Evolutionary conservation across 805 yeast species (phyloP).

Genomic region (Candida fluviatilis): DNA sequence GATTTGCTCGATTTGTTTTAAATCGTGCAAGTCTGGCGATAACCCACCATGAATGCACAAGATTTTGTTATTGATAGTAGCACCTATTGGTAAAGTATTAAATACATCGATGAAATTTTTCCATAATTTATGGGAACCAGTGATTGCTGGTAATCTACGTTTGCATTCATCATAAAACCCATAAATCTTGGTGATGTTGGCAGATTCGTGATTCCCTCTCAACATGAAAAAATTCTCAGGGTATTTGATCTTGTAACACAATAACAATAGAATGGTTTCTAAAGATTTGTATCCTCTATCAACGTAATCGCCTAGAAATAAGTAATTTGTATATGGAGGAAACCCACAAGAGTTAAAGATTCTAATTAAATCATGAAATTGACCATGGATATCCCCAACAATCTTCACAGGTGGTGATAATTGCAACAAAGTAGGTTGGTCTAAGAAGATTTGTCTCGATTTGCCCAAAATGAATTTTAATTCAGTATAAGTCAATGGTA

Average conservation of each 20-base stretch:
- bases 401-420: constrained; percentile 77
- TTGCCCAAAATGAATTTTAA: constrained; percentile 54
- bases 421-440: constrained; percentile 62
- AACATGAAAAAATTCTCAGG: constrained; percentile 60
- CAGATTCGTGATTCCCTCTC: constrained; percentile 58
- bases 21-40: constrained; percentile 62
- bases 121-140: constrained; percentile 42
- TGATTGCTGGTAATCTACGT: constrained; percentile 38
- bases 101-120: constrained; percentile 51
- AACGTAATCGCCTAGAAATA: constrained; percentile 57
- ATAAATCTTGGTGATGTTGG: constrained; percentile 55
- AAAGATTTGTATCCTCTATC: constrained; percentile 57
- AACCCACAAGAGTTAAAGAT: constrained; percentile 57
- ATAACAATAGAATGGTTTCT: constrained; percentile 48
- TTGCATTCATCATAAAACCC: constrained; percentile 63
- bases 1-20: constrained; percentile 66
- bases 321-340: constrained; percentile 54
- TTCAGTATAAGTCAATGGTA: constrained; percentile 50
- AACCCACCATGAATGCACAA: constrained; percentile 69
- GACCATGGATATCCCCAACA: constrained; percentile 82
- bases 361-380: constrained; percentile 49
- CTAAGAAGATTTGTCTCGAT: constrained; percentile 56
- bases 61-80: constrained; percentile 54
- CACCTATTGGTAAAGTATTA: constrained; percentile 59
- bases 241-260: constrained; percentile 53